phyloP scores from a whole-genome alignment of 1,139 yeast genomes.

The Candida pseudoviswanathii region DNA sequence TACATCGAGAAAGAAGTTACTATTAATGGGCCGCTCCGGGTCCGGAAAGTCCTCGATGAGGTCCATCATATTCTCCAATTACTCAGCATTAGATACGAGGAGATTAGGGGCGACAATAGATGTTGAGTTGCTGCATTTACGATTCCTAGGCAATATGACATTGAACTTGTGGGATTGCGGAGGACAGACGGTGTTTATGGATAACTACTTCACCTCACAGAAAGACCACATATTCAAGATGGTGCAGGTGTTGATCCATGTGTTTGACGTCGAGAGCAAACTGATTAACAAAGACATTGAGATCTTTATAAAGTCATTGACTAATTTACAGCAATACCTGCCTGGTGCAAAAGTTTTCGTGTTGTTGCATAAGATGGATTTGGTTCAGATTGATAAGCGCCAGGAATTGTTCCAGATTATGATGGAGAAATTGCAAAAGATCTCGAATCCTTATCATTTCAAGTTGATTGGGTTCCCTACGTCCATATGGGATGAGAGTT shows the following conservation, averaged over 20 bases:
- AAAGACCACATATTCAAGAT: slow-evolving; percentile 90
- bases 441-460: slow-evolving; percentile 79
- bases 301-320: slow-evolving; percentile 81
- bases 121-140: slow-evolving; percentile 92
- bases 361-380: slow-evolving; percentile 92
- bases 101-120: slow-evolving; percentile 96
- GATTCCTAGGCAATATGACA: slow-evolving; percentile 94
- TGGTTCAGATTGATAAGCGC: slow-evolving; percentile 84
- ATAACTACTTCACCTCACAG: slow-evolving; percentile 84
- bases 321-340: slow-evolving; percentile 78
- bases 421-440: slow-evolving; percentile 79
- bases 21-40: slow-evolving; percentile 86
- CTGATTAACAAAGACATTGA: slow-evolving; percentile 93
- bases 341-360: slow-evolving; percentile 94
- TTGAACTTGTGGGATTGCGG: slow-evolving; percentile 98
- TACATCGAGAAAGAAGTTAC: slow-evolving; percentile 45
- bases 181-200: slow-evolving; percentile 96
- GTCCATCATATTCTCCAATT: slow-evolving; percentile 90
- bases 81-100: slow-evolving; percentile 95
- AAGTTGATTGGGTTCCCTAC: slow-evolving; percentile 89
- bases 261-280: slow-evolving; percentile 92
- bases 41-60: slow-evolving; percentile 98
- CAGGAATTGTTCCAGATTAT: slow-evolving; percentile 80
- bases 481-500: slow-evolving; percentile 95
- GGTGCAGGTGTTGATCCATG: slow-evolving; percentile 97